Base-by-base conservation (phyloP, 345 rosid genomes). In the Salix suchowensis region DNA sequence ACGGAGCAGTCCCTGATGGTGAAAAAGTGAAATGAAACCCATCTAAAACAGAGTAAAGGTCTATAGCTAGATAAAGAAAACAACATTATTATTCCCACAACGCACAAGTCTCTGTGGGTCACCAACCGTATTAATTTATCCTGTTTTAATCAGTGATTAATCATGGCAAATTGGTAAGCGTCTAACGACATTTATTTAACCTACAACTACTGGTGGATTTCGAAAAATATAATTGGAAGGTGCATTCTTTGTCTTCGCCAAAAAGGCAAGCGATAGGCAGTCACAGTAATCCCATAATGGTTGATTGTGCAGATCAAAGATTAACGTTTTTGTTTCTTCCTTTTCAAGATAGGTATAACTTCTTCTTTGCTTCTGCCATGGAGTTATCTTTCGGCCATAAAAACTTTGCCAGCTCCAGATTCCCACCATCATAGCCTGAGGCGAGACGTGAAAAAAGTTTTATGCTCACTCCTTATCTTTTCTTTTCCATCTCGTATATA, bases 361-460 rank as follows among this genome's bases (percentile, higher is more conserved):
- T 73, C 19, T 76, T 73, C 19, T 24, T n/a, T 30, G 76, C 69
- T 65, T 44, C 5, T 64, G 54, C 0, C 15, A 26, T 5, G 26
- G 23, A 55, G 6, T 40, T 19, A 4, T 24, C 79, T 78, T 82
- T 84, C 75, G 81, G 85, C 76, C 40, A 37, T 37, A 66, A 80
- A 67, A 52, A 32, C 72, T 85, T 70, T 70, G 68, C 58, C 67
- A 67, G 3, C 50, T 66, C 79, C 81, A 76, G 82, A 84, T 86
- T 77, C 85, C 85, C 80, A 65, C 70, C 61, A 67, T 73, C 79
- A 65, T 52, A 62, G 55, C 30, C 67, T 40, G 50, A 48, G 79
- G 73, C 36, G 79, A 82, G 72, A 71, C 39, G 37, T 21, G 2
- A 48, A 76, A 75, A 72, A 76, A 28, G 67, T 50, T 75, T 7